Evolutionary conservation across 768 basidiomycete genomes (phyloP), one percentile per base, ranked within the genome.

Genomic region (Suillus lakei): DNA sequence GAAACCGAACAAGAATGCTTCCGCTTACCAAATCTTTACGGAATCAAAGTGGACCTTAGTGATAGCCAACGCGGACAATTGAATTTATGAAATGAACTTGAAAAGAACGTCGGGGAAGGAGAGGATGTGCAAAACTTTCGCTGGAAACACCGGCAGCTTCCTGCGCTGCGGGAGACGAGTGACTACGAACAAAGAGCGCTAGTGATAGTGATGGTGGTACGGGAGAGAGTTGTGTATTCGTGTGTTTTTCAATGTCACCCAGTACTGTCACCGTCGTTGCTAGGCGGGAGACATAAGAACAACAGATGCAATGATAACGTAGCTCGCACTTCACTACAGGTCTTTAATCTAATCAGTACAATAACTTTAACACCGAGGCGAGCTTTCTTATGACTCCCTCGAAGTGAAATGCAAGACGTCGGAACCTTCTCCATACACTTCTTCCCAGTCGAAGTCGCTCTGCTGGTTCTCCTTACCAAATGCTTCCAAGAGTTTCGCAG

Each of bases 381-480:
- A 26, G 7, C 12, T 15, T 41, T 53, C 50, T 76, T 63, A 77
- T 15, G 62, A 60, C 56, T 62, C 66, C 50, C 67, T 67, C 50
- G 67, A 51, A 54, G 66, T 77, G 56, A 88, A 83, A 81, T 92
- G 86, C 64, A 92, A 70, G 4, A 93, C 88, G 72, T 93, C 89
- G 64, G 80, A 92, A 3, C 91, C 92, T 50, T 76, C 70, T 12
- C 91, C 91, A 71, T 93, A 93, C 18, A 68, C 77, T 30, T 62
- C 76, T 5, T 89, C 83, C 92, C 92, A 92, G 70, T 92, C 83
- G 71, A 93, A 93, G 60, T 85, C 81, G 64, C 83, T 87, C 66
- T 82, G 77, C 50, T 89, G 86, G 67, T 93, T 93, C 80, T 93
- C 92, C 64, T 83, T 80, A 36, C 91, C 91, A 79, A 93, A 93